phyloP scores from a whole-genome alignment of 1,139 yeast genomes.

The Pneumocystis jirovecii region DNA sequence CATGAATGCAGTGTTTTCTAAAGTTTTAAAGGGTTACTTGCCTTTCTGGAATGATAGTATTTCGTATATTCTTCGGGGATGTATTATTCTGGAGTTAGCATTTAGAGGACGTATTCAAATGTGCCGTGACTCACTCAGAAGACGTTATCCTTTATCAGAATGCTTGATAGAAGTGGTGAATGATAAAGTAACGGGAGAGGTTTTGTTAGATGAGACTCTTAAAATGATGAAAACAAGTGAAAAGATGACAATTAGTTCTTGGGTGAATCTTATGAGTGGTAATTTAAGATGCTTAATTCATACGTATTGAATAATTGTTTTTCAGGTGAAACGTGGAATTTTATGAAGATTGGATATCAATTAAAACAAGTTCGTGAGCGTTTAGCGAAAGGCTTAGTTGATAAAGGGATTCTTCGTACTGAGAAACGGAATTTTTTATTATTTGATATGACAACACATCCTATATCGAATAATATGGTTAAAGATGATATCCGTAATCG shows the following conservation, averaged over 20 bases:
- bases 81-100: conserved; percentile 82
- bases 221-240: conserved; percentile 79
- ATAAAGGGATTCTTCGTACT: conserved; percentile 91
- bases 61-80: conserved; percentile 89
- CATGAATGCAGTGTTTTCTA: not conserved
- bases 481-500: conserved; percentile 65
- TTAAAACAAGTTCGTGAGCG: conserved; percentile 94
- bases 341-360: conserved; percentile 86
- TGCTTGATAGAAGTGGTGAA: conserved; percentile 78
- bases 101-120: conserved; percentile 77
- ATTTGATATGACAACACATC: conserved; percentile 98
- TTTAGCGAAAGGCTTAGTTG: conserved; percentile 90
- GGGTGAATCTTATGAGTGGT: conserved; percentile 90
- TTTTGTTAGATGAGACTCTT: conserved; percentile 79
- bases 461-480: conserved; percentile 74
- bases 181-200: conserved; percentile 84
- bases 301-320: not conserved
- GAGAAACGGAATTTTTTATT: conserved; percentile 87
- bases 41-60: conserved; percentile 98
- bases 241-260: conserved; percentile 65
- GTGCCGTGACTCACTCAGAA: conserved; percentile 86
- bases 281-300: not conserved
- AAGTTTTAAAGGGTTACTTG: conserved; percentile 46
- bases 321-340: conserved; percentile 76
- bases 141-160: conserved; percentile 75